Evolutionary conservation across 352 stramenopile species (phyloP).

Genomic region (Saprolegnia parasitica): DNA sequence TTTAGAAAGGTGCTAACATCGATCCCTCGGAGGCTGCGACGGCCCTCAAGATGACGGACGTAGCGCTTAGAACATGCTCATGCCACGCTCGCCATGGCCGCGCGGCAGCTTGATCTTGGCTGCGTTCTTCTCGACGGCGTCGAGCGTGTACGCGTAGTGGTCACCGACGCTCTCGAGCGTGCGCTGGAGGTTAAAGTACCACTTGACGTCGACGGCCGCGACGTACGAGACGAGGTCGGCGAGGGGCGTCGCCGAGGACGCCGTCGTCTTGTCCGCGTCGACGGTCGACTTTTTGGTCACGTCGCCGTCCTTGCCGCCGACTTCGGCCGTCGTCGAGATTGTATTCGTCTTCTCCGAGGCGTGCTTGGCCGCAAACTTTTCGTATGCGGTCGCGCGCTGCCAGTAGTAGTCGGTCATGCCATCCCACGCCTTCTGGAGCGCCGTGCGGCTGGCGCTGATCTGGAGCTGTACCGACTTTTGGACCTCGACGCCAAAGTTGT

Average conservation of each 20-base stretch:
- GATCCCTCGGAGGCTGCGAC: too few species aligned
- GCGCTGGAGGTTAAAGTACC: slow-evolving; percentile 64
- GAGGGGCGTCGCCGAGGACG: slow-evolving; percentile 32
- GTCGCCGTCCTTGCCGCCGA: slow-evolving; percentile 61
- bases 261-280: slow-evolving; percentile 53
- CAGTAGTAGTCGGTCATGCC: slow-evolving; percentile 62
- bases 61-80: slow-evolving; percentile 58
- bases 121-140: slow-evolving; percentile 75
- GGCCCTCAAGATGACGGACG: too few species aligned
- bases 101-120: slow-evolving; percentile 74
- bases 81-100: slow-evolving; percentile 58
- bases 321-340: slow-evolving; percentile 50
- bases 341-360: slow-evolving; percentile 55
- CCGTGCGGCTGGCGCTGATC: slow-evolving; percentile 56
- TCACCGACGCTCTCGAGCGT: slow-evolving; percentile 67
- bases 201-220: slow-evolving; percentile 78
- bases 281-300: slow-evolving; percentile 58
- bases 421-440: slow-evolving; percentile 77
- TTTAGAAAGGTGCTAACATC: too few species aligned
- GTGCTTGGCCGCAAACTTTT: slow-evolving; percentile 69
- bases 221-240: slow-evolving; percentile 63
- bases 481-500: slow-evolving; percentile 86
- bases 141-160: slow-evolving; percentile 64
- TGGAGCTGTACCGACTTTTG: slow-evolving; percentile 69
- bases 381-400: slow-evolving; percentile 51